A percentile compares a stretch with the other conserved stretches of the same genome.
These are phyloP conservation scores for Cordyceps cateniannulata DNA, from an alignment of 2,329 filamentous ascomycete genomes.

Conservation along the genomic window DNA sequence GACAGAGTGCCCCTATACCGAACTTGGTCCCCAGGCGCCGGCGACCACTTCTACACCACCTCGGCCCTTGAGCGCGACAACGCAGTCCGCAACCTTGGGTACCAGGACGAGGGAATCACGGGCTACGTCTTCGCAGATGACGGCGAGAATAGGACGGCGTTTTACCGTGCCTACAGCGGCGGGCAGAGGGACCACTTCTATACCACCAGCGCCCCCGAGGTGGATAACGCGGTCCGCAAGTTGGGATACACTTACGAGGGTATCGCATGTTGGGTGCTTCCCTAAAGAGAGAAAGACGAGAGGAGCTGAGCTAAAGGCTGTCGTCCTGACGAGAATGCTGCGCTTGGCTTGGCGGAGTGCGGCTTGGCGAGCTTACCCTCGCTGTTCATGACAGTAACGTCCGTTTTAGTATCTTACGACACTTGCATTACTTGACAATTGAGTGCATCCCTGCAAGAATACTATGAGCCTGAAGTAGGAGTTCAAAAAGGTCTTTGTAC, in stretches of 20 bases:
- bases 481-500: background rate
- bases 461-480: background rate
- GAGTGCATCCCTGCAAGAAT: background rate
- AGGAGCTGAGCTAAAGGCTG: background rate
- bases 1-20: constrained; percentile 2
- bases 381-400: background rate
- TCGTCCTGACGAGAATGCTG: background rate
- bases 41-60: constrained; percentile 13
- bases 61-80: constrained; percentile 11
- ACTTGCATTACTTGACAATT: background rate
- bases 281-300: background rate
- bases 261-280: constrained; percentile 1
- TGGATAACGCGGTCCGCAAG: constrained; percentile 5
- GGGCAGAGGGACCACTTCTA: constrained; percentile 7
- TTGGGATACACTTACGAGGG: constrained; percentile 9
- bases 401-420: background rate
- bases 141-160: background rate
- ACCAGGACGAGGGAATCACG: constrained; percentile 9
- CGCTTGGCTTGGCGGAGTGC: no score
- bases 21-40: background rate
- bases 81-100: constrained; percentile 1
- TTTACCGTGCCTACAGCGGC: constrained; percentile 6
- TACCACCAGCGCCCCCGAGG: background rate
- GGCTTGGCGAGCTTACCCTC: background rate
- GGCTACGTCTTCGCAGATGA: background rate